A percentile compares a stretch with the other conserved stretches of the same genome.
Conservation (phyloP, 805 yeast species). For the Hagleromyces aurorensis region DNA sequence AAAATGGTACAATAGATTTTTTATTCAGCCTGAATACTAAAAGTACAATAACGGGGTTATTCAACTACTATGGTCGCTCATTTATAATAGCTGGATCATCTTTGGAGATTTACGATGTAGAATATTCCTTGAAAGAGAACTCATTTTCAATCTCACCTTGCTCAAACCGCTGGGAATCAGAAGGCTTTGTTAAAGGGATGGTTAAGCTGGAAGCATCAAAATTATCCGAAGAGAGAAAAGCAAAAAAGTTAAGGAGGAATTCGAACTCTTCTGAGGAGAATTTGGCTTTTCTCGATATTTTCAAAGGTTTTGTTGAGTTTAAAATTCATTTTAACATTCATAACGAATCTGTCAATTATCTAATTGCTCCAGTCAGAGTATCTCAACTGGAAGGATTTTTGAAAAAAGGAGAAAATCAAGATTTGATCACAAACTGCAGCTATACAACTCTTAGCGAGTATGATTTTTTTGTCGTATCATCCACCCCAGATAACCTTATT, state of each 20-base stretch:
- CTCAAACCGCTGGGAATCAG: no score
- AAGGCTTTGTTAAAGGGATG: no score
- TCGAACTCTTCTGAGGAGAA: not conserved
- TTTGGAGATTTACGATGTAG: slow-evolving; percentile 26
- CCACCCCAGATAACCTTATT: no score
- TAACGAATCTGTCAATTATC: not conserved
- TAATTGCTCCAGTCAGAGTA: no score
- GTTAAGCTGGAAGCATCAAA: no score
- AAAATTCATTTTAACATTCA: not conserved
- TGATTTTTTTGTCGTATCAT: no score
- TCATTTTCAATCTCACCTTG: slow-evolving; percentile 23
- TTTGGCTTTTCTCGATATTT: slow-evolving; percentile 8
- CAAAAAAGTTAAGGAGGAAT: not conserved
- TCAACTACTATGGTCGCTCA: slow-evolving; percentile 23
- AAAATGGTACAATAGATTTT: slow-evolving; percentile 25
- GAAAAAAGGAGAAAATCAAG: no score
- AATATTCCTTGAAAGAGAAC: slow-evolving; percentile 31
- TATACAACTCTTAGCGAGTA: no score
- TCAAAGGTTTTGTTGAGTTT: slow-evolving; percentile 15
- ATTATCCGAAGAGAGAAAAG: slow-evolving; percentile 1
- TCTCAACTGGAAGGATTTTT: no score
- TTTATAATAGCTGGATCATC: slow-evolving; percentile 30
- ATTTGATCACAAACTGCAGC: no score
- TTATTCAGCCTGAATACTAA: slow-evolving; percentile 18
- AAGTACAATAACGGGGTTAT: slow-evolving; percentile 16